A percentile compares a stretch with the other conserved stretches of the same genome.
Evolutionary conservation across 345 rosid genomes (phyloP).

Genomic region (Citrus mangshanensis): DNA sequence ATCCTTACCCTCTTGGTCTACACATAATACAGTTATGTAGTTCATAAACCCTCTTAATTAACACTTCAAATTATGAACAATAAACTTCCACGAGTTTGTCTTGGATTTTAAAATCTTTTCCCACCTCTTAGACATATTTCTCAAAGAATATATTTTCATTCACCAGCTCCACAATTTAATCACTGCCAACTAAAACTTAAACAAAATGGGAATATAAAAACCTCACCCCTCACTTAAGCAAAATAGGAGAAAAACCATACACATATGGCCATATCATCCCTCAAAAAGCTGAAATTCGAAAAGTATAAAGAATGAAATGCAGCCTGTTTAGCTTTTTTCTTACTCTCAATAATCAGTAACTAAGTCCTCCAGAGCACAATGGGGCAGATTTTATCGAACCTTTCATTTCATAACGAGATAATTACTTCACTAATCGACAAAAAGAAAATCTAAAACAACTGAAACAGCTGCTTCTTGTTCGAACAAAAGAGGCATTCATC

Average conservation of each 20-base stretch:
- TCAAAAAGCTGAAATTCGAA: neutral
- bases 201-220: neutral
- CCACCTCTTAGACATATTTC: neutral
- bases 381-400: neutral
- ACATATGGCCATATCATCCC: no score
- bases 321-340: neutral
- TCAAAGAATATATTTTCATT: neutral
- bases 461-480: neutral
- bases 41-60: neutral
- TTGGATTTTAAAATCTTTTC: neutral
- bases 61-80: neutral
- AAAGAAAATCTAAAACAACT: neutral
- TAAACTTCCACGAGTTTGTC: neutral
- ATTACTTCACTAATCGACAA: neutral
- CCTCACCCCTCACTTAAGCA: neutral
- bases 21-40: constrained; percentile 9
- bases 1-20: neutral
- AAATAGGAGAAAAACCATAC: neutral
- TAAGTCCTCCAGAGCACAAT: no score
- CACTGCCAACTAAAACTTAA: neutral
- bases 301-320: neutral
- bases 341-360: neutral
- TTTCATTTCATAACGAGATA: neutral
- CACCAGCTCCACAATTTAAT: neutral
- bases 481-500: neutral